phyloP scores from a whole-genome alignment of 2,329 filamentous ascomycete genomes.

The Tetracladium maxilliforme region DNA sequence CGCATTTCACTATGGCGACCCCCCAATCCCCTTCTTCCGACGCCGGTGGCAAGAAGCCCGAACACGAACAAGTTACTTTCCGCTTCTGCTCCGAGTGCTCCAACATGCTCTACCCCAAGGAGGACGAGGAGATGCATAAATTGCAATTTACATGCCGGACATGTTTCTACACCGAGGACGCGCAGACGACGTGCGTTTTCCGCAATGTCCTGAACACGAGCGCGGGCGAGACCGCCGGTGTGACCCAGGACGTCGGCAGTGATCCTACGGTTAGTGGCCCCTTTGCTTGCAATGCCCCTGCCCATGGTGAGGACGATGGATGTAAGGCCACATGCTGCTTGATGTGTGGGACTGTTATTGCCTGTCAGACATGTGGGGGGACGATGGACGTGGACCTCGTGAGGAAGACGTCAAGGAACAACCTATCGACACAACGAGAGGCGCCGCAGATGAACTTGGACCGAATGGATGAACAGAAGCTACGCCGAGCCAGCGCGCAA shows the following conservation, averaged over 20 bases:
- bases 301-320: constrained; percentile 11
- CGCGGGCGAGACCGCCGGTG: constrained; percentile 88
- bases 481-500: too few species aligned
- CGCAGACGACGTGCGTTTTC: constrained; percentile 82
- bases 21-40: constrained; percentile 41
- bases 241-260: constrained; percentile 90
- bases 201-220: constrained; percentile 86
- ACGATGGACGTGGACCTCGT: constrained; percentile 7
- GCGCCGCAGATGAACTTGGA: too few species aligned
- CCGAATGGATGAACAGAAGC: too few species aligned
- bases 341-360: constrained; percentile 27
- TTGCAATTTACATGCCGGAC: constrained; percentile 94
- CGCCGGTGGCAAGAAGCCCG: constrained; percentile 27
- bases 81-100: constrained; percentile 98
- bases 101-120: constrained; percentile 95
- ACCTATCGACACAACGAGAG: too few species aligned
- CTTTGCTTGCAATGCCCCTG: constrained; percentile 9
- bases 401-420: too few species aligned
- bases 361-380: constrained; percentile 23
- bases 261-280: constrained; percentile 89
- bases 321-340: too few species aligned
- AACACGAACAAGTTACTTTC: constrained; percentile 77
- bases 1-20: constrained; percentile 30
- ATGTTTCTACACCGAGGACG: constrained; percentile 80
- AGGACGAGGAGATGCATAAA: constrained; percentile 70